Conservation (phyloP, 2,329 filamentous ascomycete species). For the Leptoxyphium fumago region DNA sequence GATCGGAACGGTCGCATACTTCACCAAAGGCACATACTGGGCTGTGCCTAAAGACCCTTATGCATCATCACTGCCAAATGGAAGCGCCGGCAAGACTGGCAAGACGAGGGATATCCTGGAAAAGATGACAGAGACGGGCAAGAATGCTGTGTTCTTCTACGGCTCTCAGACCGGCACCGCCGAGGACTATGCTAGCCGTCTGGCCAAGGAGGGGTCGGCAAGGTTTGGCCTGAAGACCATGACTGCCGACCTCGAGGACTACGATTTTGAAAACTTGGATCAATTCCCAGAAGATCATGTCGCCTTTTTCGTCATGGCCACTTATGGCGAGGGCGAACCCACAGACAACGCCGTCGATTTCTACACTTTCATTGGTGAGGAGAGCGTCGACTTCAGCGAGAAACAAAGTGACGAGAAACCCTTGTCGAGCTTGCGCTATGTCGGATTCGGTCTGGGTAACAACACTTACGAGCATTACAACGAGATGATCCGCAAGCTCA, state of each 20-base stretch:
- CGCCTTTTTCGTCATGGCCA: constrained; percentile 88
- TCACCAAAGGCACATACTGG: constrained; percentile 95
- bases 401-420: constrained; percentile 51
- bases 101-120: constrained; percentile 87
- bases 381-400: constrained; percentile 69
- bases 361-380: constrained; percentile 83
- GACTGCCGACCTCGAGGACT: constrained; percentile 95
- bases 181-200: constrained; percentile 89
- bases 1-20: constrained; percentile 80
- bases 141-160: constrained; percentile 98
- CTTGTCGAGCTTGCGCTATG: constrained; percentile 74
- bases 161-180: constrained; percentile 97
- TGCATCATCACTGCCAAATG: constrained; percentile 56
- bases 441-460: constrained; percentile 92
- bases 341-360: constrained; percentile 99
- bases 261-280: constrained; percentile 91
- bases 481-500: constrained; percentile 87
- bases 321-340: constrained; percentile 95
- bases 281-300: constrained; percentile 78
- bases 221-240: constrained; percentile 94
- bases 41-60: constrained; percentile 79
- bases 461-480: constrained; percentile 99
- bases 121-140: constrained; percentile 88
- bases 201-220: constrained; percentile 95
- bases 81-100: constrained; percentile 53